These are phyloP conservation scores for Coprinopsis marcescibilis DNA, from an alignment of 768 basidiomycete genomes.

Conservation along the genomic window DNA sequence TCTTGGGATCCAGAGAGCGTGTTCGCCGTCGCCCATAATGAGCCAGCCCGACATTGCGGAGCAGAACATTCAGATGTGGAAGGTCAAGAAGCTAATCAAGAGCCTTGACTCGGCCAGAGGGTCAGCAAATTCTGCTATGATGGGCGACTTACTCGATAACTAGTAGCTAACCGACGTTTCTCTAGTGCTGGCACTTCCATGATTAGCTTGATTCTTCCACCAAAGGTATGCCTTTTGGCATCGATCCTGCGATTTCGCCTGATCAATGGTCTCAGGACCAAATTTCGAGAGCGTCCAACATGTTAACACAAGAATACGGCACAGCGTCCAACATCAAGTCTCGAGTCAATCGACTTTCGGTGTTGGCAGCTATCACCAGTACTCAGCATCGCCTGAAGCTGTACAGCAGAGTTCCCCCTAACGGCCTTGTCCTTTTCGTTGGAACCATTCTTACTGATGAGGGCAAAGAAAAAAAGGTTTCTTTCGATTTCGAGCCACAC, in stretches of 20 bases:
- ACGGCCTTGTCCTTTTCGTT: constrained; percentile 95
- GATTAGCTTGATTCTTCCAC: constrained; percentile 97
- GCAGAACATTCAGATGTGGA: constrained; percentile 97
- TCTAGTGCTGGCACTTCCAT: constrained; percentile 91
- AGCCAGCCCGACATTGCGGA: constrained; percentile 75
- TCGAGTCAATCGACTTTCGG: constrained; percentile 95
- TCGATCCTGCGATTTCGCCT: background rate
- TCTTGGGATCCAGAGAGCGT: constrained; percentile 25
- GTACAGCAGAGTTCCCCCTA: constrained; percentile 93
- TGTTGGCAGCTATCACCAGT: constrained; percentile 95
- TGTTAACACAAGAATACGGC: constrained; percentile 98
- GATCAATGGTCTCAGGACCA: constrained; percentile 54
- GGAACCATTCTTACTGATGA: constrained; percentile 98
- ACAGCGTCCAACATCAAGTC: constrained; percentile 99
- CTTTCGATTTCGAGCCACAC: constrained; percentile 97
- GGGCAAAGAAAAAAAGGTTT: constrained; percentile 99
- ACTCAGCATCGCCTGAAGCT: constrained; percentile 97
- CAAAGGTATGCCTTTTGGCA: constrained; percentile 51
- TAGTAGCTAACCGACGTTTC: no score
- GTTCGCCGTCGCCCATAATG: constrained; percentile 49
- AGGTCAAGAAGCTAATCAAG: constrained; percentile 98
- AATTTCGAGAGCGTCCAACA: constrained; percentile 88
- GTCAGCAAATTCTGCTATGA: constrained; percentile 29
- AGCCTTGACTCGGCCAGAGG: constrained; percentile 93
- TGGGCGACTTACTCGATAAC: constrained; percentile 20